phyloP scores from a whole-genome alignment of 192 early-diverging fungal species.

The Gaertneriomyces sp. region DNA sequence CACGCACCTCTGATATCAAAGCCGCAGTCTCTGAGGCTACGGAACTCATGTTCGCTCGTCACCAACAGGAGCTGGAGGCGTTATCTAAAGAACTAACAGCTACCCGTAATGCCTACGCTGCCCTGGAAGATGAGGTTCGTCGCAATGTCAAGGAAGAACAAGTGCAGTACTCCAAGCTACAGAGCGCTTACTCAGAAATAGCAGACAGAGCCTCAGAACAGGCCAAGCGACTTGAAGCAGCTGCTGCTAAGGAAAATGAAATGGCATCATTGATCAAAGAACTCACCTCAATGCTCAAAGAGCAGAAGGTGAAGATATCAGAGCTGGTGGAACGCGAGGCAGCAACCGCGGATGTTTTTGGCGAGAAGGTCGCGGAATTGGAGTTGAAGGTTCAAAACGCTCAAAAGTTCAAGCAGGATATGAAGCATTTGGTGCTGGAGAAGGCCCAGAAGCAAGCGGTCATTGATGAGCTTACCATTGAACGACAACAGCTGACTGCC shows the following conservation, averaged over 20 bases:
- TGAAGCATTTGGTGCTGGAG: not conserved
- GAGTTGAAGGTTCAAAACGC: constrained; percentile 9
- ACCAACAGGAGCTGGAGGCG: constrained; percentile 34
- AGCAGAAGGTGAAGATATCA: constrained; percentile 40
- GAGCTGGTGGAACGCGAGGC: constrained; percentile 31
- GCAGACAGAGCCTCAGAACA: constrained; percentile 20
- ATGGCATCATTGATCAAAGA: constrained; percentile 26
- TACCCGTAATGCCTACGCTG: constrained; percentile 29
- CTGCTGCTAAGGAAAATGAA: constrained; percentile 28
- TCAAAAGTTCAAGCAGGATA: constrained; percentile 10
- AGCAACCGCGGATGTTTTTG: constrained; percentile 28
- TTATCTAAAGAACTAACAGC: constrained; percentile 16
- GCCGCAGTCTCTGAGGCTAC: constrained; percentile 25
- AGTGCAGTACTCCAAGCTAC: constrained; percentile 23
- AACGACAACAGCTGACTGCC: not conserved
- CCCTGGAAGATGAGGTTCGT: constrained; percentile 45
- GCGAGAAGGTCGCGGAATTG: constrained; percentile 30
- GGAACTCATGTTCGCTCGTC: constrained; percentile 10
- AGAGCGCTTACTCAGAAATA: constrained; percentile 30
- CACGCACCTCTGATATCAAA: constrained; percentile 14
- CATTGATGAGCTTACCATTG: constrained; percentile 3
- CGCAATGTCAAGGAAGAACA: constrained; percentile 27
- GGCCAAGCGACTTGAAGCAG: constrained; percentile 5
- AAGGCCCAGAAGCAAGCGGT: not conserved
- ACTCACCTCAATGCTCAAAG: constrained; percentile 36